These are phyloP conservation scores for Bryoglossum gracile DNA, from an alignment of 495 filamentous ascomycete species.

Conservation along the genomic window DNA sequence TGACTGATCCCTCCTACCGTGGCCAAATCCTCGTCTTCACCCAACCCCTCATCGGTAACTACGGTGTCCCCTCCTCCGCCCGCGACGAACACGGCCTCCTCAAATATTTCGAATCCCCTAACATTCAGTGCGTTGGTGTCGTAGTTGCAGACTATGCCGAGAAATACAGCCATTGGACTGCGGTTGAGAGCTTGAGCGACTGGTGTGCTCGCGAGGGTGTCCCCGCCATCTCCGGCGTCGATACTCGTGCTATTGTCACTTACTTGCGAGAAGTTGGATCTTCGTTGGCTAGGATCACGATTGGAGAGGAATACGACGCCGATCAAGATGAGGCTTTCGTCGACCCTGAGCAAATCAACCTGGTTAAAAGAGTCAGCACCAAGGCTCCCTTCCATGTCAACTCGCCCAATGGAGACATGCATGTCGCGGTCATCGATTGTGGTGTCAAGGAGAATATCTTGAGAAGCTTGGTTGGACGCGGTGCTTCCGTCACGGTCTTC, in stretches of 20 bases:
- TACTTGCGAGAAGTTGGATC: slow-evolving; percentile 92
- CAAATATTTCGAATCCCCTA: slow-evolving; percentile 92
- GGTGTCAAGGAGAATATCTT: slow-evolving; percentile 99
- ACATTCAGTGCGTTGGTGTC: slow-evolving; percentile 92
- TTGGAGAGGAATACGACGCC: slow-evolving; percentile 97
- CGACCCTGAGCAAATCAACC: slow-evolving; percentile 92
- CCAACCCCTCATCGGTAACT: slow-evolving; percentile 97
- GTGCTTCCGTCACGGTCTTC: slow-evolving; percentile 83
- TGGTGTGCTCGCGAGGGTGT: slow-evolving; percentile 97
- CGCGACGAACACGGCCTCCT: slow-evolving; percentile 73
- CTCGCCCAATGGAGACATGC: slow-evolving; percentile 68
- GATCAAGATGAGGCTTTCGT: slow-evolving; percentile 95
- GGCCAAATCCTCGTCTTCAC: slow-evolving; percentile 98
- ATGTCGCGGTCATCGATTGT: slow-evolving; percentile 94
- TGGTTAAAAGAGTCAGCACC: slow-evolving; percentile 91
- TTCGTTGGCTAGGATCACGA: slow-evolving; percentile 87
- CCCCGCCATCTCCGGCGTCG: slow-evolving; percentile 92
- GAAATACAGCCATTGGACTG: slow-evolving; percentile 97
- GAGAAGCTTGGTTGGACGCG: slow-evolving; percentile 80
- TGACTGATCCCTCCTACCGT: slow-evolving; percentile 98
- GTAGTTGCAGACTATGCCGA: slow-evolving; percentile 92
- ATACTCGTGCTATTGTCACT: slow-evolving; percentile 94
- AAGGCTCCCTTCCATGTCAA: slow-evolving; percentile 95
- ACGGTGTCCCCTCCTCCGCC: slow-evolving; percentile 76
- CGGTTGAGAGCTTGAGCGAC: slow-evolving; percentile 82